These are phyloP conservation scores for Lathyrus tuberosus DNA, from an alignment of 306 rosid genomes.

Conservation along the genomic window DNA sequence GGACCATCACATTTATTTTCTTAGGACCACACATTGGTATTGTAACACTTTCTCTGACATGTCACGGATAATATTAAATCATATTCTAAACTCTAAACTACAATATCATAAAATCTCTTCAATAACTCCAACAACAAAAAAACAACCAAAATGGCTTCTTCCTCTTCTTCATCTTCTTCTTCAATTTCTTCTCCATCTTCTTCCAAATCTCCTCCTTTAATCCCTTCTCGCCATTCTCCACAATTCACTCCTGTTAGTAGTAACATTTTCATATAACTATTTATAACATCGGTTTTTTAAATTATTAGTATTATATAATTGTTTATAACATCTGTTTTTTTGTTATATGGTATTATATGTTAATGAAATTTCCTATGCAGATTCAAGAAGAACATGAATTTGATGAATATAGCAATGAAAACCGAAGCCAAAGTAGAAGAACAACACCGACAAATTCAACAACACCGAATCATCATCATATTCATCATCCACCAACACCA, in stretches of 20 bases:
- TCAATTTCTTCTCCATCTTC: constrained; percentile 30
- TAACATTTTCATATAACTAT: neutral
- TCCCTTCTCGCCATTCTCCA: constrained; percentile 50
- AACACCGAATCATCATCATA: constrained; percentile 41
- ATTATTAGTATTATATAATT: too few species aligned
- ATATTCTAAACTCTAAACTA: too few species aligned
- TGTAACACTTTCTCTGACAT: neutral
- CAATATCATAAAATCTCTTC: neutral
- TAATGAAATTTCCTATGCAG: constrained; percentile 45
- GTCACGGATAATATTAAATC: constrained; percentile 6
- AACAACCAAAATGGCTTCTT: constrained; percentile 38
- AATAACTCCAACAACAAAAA: neutral
- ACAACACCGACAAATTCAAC: constrained; percentile 39
- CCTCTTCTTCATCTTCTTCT: neutral
- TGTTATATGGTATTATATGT: neutral
- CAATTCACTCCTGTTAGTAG: constrained; percentile 51
- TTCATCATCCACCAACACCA: constrained; percentile 55
- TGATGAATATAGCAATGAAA: constrained; percentile 46
- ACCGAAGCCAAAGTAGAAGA: constrained; percentile 44
- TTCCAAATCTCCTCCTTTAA: constrained; percentile 47
- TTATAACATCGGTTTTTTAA: too few species aligned
- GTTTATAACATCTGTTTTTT: neutral
- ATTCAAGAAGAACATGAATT: constrained; percentile 73
- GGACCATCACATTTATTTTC: constrained; percentile 23
- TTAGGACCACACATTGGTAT: too few species aligned